Percentiles rank a stretch among this genome's conserved stretches.
Conservation (phyloP, 805 yeast species). For the Pichia insulana region DNA sequence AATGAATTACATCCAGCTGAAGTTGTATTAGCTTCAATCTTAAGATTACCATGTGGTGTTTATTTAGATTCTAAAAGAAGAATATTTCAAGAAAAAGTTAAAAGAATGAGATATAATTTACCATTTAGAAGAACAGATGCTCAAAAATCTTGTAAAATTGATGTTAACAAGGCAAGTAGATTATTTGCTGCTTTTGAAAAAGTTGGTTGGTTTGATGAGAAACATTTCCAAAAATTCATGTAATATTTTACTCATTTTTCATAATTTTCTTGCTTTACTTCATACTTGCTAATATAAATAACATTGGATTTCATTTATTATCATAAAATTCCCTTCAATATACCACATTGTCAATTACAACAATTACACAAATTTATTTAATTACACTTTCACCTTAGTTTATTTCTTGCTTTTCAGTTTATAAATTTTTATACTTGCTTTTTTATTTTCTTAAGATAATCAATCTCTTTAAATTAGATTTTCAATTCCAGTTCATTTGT, state of each 20-base stretch:
- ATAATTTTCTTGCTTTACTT: too few species aligned
- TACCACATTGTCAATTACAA: background rate
- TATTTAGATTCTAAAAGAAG: constrained; percentile 77
- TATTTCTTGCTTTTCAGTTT: background rate
- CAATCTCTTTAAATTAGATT: too few species aligned
- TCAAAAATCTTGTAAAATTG: constrained; percentile 94
- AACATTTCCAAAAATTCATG: constrained; percentile 46
- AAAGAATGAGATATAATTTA: constrained; percentile 54
- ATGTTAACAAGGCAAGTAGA: constrained; percentile 91
- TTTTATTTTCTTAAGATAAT: background rate
- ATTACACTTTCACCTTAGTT: background rate
- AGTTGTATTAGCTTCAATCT: constrained; percentile 71
- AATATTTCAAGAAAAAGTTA: constrained; percentile 81
- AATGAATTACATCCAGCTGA: constrained; percentile 86
- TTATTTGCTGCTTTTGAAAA: constrained; percentile 83
- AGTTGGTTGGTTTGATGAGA: constrained; percentile 86
- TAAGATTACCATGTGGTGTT: constrained; percentile 79
- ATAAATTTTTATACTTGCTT: background rate
- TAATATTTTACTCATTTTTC: constrained; percentile 1
- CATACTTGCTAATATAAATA: background rate
- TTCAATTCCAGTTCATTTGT: too few species aligned
- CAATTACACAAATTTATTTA: constrained; percentile 1
- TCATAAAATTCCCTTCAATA: background rate
- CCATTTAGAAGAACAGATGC: constrained; percentile 96
- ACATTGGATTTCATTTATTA: background rate